Evolutionary conservation across 768 basidiomycete genomes (phyloP).

Genomic region (Lactifluus volemus): DNA sequence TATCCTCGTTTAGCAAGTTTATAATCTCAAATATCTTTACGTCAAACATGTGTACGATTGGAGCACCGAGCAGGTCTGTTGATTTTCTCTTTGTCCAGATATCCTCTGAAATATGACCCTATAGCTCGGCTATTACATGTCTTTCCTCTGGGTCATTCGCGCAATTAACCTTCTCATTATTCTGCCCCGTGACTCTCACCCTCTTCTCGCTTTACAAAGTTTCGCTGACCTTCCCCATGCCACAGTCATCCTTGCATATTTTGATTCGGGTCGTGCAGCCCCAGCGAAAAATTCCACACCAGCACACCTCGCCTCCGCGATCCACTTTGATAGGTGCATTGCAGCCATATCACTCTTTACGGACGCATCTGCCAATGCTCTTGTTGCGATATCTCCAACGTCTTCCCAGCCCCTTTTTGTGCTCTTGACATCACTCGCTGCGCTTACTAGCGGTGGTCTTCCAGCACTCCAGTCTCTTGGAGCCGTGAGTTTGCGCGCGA

Average conservation of each 20-base stretch:
- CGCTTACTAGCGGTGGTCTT: slow-evolving; percentile 18
- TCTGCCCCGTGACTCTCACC: slow-evolving; percentile 14
- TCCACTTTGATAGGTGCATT: slow-evolving; percentile 17
- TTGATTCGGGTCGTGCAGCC: not conserved
- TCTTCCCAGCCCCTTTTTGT: slow-evolving; percentile 21
- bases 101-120: not conserved
- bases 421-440: slow-evolving; percentile 17
- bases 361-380: slow-evolving; percentile 19
- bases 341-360: slow-evolving; percentile 19
- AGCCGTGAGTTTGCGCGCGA: slow-evolving; percentile 19
- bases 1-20: slow-evolving; percentile 15
- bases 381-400: slow-evolving; percentile 16
- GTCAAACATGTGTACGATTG: slow-evolving; percentile 20
- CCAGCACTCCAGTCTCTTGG: slow-evolving; percentile 20
- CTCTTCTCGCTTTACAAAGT: not conserved
- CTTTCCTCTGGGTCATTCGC: slow-evolving; percentile 18
- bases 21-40: slow-evolving; percentile 21
- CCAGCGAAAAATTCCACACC: not conserved
- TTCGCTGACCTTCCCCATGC: not conserved
- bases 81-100: not conserved
- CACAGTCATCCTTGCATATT: slow-evolving; percentile 19
- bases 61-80: slow-evolving; percentile 17
- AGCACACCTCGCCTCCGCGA: slow-evolving; percentile 9
- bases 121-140: slow-evolving; percentile 21
- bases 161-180: slow-evolving; percentile 17